These are phyloP conservation scores for Calonectria leucothoes DNA, from an alignment of 2,329 filamentous ascomycete genomes.

Conservation along the genomic window DNA sequence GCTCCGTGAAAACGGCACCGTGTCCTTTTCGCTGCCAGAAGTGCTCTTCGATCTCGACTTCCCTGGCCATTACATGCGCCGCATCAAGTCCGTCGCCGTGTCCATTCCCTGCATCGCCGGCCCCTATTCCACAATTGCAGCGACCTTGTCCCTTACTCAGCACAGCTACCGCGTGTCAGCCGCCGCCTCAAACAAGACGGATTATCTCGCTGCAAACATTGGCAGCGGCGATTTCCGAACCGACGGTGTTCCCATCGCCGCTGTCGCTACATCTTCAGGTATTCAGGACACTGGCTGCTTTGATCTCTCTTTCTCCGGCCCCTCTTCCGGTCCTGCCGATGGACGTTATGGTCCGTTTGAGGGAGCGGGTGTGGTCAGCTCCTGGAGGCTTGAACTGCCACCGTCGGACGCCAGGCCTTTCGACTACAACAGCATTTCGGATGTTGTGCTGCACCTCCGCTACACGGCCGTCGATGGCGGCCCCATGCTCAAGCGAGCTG, in stretches of 20 bases:
- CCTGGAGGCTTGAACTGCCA: not conserved
- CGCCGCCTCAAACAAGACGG: not conserved
- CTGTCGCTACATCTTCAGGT: not conserved
- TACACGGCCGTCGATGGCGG: not conserved
- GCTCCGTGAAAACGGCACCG: conserved; percentile 1
- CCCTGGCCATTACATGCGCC: conserved; percentile 50
- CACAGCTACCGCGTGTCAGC: not conserved
- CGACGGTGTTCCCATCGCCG: not conserved
- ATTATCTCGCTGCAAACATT: not conserved
- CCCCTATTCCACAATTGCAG: not conserved
- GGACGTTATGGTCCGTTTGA: not conserved
- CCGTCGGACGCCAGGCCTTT: not conserved
- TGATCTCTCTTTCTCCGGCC: not conserved
- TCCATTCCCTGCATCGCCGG: not conserved
- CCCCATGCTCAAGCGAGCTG: too few relatives aligned
- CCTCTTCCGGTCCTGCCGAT: not conserved
- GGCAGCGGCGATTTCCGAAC: not conserved
- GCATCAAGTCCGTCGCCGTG: not conserved
- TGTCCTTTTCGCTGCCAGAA: conserved; percentile 40
- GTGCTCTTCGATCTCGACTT: conserved; percentile 51
- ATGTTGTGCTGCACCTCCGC: not conserved
- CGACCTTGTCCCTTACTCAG: not conserved
- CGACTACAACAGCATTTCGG: not conserved
- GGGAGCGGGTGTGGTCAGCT: not conserved
- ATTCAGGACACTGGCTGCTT: not conserved